Evolutionary conservation across 768 basidiomycete species (phyloP), one percentile per base, ranked within the genome.

Genomic region (Hemileccinum impolitum): DNA sequence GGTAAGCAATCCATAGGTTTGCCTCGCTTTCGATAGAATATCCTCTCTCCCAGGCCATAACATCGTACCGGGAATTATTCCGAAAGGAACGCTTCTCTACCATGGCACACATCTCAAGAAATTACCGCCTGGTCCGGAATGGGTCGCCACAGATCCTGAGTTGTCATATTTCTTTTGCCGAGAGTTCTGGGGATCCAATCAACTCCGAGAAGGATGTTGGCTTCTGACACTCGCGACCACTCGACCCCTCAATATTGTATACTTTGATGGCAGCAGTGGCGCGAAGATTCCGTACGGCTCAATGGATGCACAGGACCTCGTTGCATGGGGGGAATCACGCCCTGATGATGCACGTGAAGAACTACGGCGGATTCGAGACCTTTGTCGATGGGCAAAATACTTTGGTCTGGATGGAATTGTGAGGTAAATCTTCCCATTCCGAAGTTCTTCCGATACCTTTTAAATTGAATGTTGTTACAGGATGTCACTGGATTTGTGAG

Each of bases 251-350:
- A 74, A 72, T 30, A 59, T 80, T 2, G 45, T 80, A 9, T 79
- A 80, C 50, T 80, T 80, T 32, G 79, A 81, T 43, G 78, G 78
- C 0, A 75, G 64, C 36, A 77, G 77, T 44, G 78, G 73, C 0
- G 72, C 14, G 2, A 43, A n/a, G n/a, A n/a, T n/a, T n/a, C n/a
- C n/a, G n/a, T n/a, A n/a, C n/a, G n/a, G n/a, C n/a, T n/a, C n/a
- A 35, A 51, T 79, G 66, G 75, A 79, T 44, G 70, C 63, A 11
- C 79, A 80, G 47, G 78, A 79, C 48, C 59, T 79, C 13, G 14
- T 79, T 6, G 47, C 55, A n/a, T 80, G 75, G 43, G 43, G 43
- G 3, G 14, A 44, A 26, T 25, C 17, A 3, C 9, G 15, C 15
- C 1, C 43, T 23, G 34, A 17, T 17, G 1, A 35, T 12, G 11